Evolutionary conservation across 1,284 basidiomycete species (phyloP), one percentile per base, ranked within the genome.

Genomic region (Fomitopsis schrenkii): DNA sequence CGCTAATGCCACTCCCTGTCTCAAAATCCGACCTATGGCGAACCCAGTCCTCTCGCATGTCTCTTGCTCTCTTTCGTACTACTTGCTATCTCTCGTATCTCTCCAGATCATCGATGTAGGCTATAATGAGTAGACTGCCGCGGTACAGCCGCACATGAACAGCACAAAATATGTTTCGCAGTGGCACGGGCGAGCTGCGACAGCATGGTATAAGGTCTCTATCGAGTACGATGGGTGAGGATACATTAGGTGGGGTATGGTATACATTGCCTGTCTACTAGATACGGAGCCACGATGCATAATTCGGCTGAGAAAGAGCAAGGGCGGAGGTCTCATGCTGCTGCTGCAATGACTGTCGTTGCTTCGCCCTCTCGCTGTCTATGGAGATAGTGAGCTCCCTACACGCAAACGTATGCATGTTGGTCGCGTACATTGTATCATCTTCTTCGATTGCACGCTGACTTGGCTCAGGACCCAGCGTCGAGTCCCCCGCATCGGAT

Each of bases 281-380:
- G 30, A 22, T 33, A 33, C 30, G 30, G 4, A 33, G 30, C 30
- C 2, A 5, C 30, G 14, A 50, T 53, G 33, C 17, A 33, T 33
- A 33, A 33, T 33, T 33, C 22, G 22, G 12, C 6, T 33, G 48
- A 36, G 33, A 15, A 17, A 22, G 5, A 35, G 33, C 12, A 10
- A 38, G 30, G 17, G 22, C 6, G 7, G 19, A 54, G 26, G 19
- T 41, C n/a, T 62, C 57, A 62, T 50, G 60, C 60, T 38, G 53
- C 60, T 17, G 53, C 52, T 2, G 50, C 42, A 40, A 62, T 42
- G 46, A 33, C 56, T 33, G 30, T 33, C 12, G 50, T 30, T 6
- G 58, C n/a, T 10, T 30, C n/a, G 8, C n/a, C 60, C 14, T 48
- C 38, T 55, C 35, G 38, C 42, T 55, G 26, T 17, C 56, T 58